A percentile compares a stretch with the other conserved stretches of the same genome.
Evolutionary conservation across 2,329 filamentous ascomycete genomes (phyloP).

Genomic region (Penicillium occitanis): DNA sequence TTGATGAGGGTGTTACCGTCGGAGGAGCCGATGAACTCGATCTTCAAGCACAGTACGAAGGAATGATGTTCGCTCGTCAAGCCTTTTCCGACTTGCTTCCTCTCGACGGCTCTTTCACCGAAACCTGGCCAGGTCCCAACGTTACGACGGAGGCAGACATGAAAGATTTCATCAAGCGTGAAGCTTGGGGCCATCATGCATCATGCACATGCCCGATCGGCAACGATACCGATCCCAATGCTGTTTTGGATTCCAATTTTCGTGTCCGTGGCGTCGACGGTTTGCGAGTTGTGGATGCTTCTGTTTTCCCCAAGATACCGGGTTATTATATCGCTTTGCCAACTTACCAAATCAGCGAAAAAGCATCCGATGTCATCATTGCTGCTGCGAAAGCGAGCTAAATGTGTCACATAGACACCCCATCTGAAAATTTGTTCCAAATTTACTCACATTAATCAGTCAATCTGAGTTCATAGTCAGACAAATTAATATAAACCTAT

Average conservation of each 20-base stretch:
- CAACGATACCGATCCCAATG: conserved; percentile 52
- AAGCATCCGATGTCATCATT: conserved; percentile 60
- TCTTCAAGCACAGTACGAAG: conserved; percentile 56
- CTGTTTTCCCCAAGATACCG: conserved; percentile 57
- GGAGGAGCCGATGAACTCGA: conserved; percentile 51
- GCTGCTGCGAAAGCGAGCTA: conserved; percentile 14
- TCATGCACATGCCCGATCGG: conserved; percentile 59
- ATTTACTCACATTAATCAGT: too few relatives aligned
- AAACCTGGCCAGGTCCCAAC: conserved; percentile 45
- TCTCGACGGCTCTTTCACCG: conserved; percentile 45
- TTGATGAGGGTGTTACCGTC: conserved; percentile 38
- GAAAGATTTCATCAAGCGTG: conserved; percentile 51
- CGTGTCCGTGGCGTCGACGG: conserved; percentile 56
- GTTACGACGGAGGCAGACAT: conserved; percentile 47
- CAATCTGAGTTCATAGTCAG: too few relatives aligned
- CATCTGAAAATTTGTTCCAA: too few relatives aligned
- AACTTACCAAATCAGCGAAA: conserved; percentile 60
- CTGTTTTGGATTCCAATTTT: conserved; percentile 59
- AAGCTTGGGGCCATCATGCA: conserved; percentile 60
- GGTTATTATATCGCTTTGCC: conserved; percentile 55
- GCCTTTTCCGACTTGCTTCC: conserved; percentile 45
- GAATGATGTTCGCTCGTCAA: conserved; percentile 53
- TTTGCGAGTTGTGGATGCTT: conserved; percentile 63
- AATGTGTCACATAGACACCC: background rate
- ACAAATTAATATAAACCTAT: too few relatives aligned